phyloP scores from a whole-genome alignment of 495 filamentous ascomycete species.

The Talaromyces stipitatus region DNA sequence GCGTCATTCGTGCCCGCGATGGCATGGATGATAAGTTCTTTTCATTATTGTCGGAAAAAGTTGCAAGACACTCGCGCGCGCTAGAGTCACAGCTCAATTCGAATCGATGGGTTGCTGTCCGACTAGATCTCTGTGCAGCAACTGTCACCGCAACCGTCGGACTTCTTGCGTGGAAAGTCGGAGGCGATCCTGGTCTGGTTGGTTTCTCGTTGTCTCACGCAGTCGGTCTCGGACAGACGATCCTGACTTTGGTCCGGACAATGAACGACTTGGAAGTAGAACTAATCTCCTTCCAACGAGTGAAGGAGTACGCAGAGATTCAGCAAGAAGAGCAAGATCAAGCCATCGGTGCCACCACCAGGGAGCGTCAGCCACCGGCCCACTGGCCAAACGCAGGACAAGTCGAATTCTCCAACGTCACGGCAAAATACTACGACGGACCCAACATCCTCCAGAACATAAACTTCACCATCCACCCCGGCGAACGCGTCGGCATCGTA shows the following conservation, averaged over 20 bases:
- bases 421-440: conserved; percentile 41
- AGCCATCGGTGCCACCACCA: neutral
- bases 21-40: conserved; percentile 38
- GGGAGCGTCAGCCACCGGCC: conserved; percentile 28
- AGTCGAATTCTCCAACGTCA: conserved; percentile 42
- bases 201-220: conserved; percentile 44
- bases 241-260: conserved; percentile 33
- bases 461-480: conserved; percentile 41
- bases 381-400: conserved; percentile 40
- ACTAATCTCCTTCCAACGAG: conserved; percentile 41
- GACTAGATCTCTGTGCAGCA: conserved; percentile 40
- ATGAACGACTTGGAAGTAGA: conserved; percentile 45
- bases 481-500: conserved; percentile 51
- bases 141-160: conserved; percentile 37
- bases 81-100: conserved; percentile 39
- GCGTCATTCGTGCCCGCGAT: conserved; percentile 37
- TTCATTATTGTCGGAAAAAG: conserved; percentile 30
- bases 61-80: conserved; percentile 28
- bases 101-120: conserved; percentile 43
- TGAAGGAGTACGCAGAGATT: conserved; percentile 38
- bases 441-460: conserved; percentile 44
- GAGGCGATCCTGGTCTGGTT: conserved; percentile 33
- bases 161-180: conserved; percentile 34
- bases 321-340: conserved; percentile 34
- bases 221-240: conserved; percentile 38